A percentile compares a stretch with the other conserved stretches of the same genome.
These are phyloP conservation scores for Oryza meyeriana DNA, from an alignment of 176 grass and related monocot species.

Conservation along the genomic window DNA sequence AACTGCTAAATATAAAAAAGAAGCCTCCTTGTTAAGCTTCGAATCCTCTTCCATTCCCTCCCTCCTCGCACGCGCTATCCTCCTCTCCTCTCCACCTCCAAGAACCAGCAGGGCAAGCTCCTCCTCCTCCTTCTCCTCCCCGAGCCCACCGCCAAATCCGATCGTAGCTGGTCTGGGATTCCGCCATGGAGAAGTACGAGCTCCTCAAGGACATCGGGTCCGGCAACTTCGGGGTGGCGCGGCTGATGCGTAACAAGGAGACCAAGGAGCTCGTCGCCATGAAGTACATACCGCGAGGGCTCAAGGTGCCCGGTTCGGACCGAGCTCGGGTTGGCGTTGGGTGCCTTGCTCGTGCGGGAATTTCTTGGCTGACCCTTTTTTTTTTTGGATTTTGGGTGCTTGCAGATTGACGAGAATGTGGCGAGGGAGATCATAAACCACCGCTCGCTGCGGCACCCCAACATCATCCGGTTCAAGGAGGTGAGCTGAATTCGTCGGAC, in stretches of 20 bases:
- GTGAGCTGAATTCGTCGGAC: slow-evolving; percentile 8
- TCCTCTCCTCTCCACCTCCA: not conserved
- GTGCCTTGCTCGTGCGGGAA: not conserved
- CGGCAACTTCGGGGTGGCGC: slow-evolving; percentile 81
- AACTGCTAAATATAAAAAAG: not conserved
- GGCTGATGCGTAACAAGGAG: slow-evolving; percentile 80
- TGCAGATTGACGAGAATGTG: slow-evolving; percentile 51
- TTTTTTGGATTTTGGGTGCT: not conserved
- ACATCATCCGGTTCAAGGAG: slow-evolving; percentile 96
- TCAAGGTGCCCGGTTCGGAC: slow-evolving; percentile 46
- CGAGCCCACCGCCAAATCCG: not conserved
- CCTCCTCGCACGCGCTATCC: not conserved
- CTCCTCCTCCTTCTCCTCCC: too few relatives aligned
- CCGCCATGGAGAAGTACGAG: slow-evolving; percentile 74
- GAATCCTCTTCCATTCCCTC: slow-evolving; percentile 24
- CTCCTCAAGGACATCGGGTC: slow-evolving; percentile 77
- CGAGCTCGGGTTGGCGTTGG: not conserved
- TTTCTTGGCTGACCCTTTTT: not conserved
- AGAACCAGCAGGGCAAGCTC: not conserved
- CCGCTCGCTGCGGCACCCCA: slow-evolving; percentile 80
- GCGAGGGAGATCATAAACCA: slow-evolving; percentile 92
- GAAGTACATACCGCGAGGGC: slow-evolving; percentile 81
- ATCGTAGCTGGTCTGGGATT: not conserved
- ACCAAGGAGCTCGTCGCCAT: slow-evolving; percentile 93
- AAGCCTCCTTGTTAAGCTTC: slow-evolving; percentile 47